phyloP scores from a whole-genome alignment of 148 eudicot species.

The Nepenthes mirabilis region DNA sequence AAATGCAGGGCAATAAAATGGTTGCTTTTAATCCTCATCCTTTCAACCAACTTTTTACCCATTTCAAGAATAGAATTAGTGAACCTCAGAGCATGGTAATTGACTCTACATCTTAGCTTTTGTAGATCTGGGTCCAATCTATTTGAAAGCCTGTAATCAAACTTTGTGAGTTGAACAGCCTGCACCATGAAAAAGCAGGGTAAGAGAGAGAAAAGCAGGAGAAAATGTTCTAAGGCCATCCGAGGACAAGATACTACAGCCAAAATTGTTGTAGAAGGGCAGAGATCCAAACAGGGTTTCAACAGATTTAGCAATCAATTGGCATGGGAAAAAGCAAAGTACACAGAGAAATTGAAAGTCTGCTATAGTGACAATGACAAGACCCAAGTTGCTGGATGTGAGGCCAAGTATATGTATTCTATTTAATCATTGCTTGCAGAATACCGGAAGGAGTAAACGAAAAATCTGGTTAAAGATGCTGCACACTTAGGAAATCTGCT shows the following conservation, averaged over 20 bases:
- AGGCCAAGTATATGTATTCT: too few species aligned
- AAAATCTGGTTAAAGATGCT: too few species aligned
- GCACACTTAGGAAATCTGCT: too few species aligned
- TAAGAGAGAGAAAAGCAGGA: neutral
- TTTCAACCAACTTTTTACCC: slow-evolving; percentile 59
- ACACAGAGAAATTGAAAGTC: neutral
- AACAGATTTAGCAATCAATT: neutral
- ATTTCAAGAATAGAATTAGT: slow-evolving; percentile 50
- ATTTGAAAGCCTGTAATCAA: slow-evolving; percentile 78
- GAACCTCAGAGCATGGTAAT: slow-evolving; percentile 70
- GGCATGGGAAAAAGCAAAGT: neutral
- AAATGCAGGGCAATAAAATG: slow-evolving; percentile 66
- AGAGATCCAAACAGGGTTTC: neutral
- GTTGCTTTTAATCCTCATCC: slow-evolving; percentile 70
- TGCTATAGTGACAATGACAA: too few species aligned
- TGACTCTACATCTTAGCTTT: slow-evolving; percentile 81
- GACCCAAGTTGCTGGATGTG: too few species aligned
- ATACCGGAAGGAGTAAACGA: too few species aligned
- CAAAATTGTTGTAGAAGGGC: neutral
- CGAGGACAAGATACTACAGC: neutral
- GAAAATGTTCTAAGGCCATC: neutral
- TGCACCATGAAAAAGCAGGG: slow-evolving; percentile 19
- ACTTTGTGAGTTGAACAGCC: slow-evolving; percentile 86
- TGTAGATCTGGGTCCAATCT: slow-evolving; percentile 47
- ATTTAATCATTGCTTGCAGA: too few species aligned